Evolutionary conservation across 2,329 filamentous ascomycete species (phyloP).

Genomic region (Scedosporium minutisporum): DNA sequence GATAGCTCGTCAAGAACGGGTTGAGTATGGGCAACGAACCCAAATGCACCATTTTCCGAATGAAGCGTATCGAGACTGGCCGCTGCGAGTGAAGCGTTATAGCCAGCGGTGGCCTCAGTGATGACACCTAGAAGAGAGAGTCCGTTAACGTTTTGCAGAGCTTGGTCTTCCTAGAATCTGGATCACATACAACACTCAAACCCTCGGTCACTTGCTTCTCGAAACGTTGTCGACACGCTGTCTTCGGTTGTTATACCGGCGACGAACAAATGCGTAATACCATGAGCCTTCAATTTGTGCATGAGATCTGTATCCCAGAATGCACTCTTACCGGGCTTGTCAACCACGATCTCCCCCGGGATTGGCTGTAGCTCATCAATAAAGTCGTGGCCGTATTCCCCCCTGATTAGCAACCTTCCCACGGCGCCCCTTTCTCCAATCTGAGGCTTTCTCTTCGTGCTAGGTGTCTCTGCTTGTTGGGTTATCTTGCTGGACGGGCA

Average conservation of each 20-base stretch:
- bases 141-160: neutral
- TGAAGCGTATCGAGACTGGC: slow-evolving; percentile 34
- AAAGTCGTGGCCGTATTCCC: slow-evolving; percentile 15
- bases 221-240: slow-evolving; percentile 44
- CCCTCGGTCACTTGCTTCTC: slow-evolving; percentile 50
- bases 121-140: neutral
- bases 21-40: slow-evolving; percentile 31
- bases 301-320: slow-evolving; percentile 49
- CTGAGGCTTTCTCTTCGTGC: neutral
- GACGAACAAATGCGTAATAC: slow-evolving; percentile 48
- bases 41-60: slow-evolving; percentile 41
- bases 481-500: slow-evolving; percentile 39
- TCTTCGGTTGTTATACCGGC: slow-evolving; percentile 48
- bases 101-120: neutral
- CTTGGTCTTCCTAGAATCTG: neutral
- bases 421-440: slow-evolving; percentile 44
- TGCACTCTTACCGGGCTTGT: slow-evolving; percentile 49
- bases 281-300: slow-evolving; percentile 40
- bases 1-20: slow-evolving; percentile 15
- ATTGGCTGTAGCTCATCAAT: slow-evolving; percentile 41
- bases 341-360: slow-evolving; percentile 43
- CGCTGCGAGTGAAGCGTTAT: neutral
- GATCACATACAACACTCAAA: slow-evolving; percentile 43
- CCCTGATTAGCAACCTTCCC: slow-evolving; percentile 40
- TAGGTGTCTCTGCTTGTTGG: slow-evolving; percentile 31